phyloP scores from a whole-genome alignment of 495 filamentous ascomycete genomes.

The Aspergillus carlsbadensis region DNA sequence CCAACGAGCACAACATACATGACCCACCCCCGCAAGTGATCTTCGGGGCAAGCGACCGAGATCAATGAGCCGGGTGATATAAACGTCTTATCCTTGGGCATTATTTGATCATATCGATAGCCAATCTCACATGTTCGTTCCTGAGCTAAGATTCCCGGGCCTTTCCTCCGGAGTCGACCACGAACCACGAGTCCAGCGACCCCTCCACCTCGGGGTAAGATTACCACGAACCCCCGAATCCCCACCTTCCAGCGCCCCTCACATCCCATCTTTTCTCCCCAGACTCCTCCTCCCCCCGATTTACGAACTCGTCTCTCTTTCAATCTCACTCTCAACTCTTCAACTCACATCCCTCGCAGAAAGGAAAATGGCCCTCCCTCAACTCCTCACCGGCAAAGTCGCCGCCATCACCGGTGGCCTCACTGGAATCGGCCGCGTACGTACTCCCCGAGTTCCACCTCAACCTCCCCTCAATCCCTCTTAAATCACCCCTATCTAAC shows the following conservation, averaged over 20 bases:
- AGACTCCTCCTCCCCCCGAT: too few species aligned
- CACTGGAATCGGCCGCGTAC: conserved; percentile 69
- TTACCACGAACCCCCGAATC: conserved; percentile 6
- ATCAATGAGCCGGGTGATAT: too few species aligned
- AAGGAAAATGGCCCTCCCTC: conserved; percentile 27
- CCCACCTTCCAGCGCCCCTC: neutral
- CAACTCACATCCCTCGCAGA: neutral
- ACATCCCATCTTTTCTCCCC: neutral
- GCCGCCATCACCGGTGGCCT: conserved; percentile 76
- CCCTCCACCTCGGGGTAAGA: neutral
- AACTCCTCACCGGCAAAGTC: conserved; percentile 60
- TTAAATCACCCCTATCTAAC: too few species aligned
- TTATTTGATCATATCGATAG: too few species aligned
- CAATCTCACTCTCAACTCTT: neutral
- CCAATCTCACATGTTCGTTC: too few species aligned
- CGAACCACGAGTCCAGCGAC: neutral
- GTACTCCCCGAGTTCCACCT: neutral
- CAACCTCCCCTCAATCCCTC: neutral
- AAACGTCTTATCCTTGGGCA: too few species aligned
- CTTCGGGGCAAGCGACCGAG: too few species aligned
- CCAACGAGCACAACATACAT: too few species aligned
- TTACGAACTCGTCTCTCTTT: neutral
- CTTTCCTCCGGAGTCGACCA: too few species aligned
- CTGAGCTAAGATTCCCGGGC: too few species aligned
- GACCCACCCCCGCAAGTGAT: too few species aligned